Evolutionary conservation across 2,329 filamentous ascomycete species (phyloP).

Genomic region (Penicillium sp.): DNA sequence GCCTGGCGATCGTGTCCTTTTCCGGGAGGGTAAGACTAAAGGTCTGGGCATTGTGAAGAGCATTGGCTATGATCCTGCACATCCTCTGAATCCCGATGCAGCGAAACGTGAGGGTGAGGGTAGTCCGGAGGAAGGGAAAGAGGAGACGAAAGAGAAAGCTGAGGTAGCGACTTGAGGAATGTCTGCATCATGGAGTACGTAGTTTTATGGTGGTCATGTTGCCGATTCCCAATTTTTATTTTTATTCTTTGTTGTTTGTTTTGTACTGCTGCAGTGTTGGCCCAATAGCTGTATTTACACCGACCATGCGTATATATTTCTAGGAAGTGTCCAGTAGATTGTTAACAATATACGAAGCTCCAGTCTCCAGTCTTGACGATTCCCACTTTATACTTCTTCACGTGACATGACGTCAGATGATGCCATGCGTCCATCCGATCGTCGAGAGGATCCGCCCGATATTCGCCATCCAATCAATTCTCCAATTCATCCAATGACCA

Average conservation of each 20-base stretch:
- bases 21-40: constrained; percentile 93
- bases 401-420: constrained; percentile 35
- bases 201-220: background rate
- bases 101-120: constrained; percentile 30
- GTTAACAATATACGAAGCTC: background rate
- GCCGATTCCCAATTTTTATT: background rate
- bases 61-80: constrained; percentile 79
- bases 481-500: background rate
- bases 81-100: constrained; percentile 54
- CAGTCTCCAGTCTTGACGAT: background rate
- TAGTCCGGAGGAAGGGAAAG: constrained; percentile 16
- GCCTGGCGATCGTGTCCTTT: constrained; percentile 86
- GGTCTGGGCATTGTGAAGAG: constrained; percentile 92
- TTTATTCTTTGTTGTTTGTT: background rate
- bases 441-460: constrained; percentile 1
- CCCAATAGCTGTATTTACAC: background rate
- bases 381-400: constrained; percentile 2
- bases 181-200: background rate
- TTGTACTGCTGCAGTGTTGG: background rate
- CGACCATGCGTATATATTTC: background rate
- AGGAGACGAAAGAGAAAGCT: background rate
- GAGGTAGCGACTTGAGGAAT: background rate
- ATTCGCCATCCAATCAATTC: background rate
- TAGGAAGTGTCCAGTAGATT: background rate
- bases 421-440: constrained; percentile 17